Conservation (phyloP, 495 filamentous ascomycete genomes). For the Xylaria acuta region DNA sequence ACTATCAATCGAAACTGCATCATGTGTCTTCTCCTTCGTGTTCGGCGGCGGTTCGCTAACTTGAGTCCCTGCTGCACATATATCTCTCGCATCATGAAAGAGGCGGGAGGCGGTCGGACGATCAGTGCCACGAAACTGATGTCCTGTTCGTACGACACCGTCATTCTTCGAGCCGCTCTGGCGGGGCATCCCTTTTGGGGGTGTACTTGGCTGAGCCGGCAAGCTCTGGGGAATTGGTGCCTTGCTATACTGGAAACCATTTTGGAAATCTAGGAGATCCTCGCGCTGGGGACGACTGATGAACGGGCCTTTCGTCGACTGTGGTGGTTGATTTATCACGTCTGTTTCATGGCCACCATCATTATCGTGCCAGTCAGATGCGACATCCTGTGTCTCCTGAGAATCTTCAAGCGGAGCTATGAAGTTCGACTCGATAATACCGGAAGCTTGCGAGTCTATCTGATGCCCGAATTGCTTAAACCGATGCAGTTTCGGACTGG, state of each 20-base stretch:
- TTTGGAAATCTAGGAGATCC: constrained; percentile 10
- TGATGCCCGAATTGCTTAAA: neutral
- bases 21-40: neutral
- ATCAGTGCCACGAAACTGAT: neutral
- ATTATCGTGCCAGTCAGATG: neutral
- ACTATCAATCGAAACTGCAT: neutral
- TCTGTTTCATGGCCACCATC: neutral
- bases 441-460: neutral
- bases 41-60: neutral
- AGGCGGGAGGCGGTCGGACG: neutral
- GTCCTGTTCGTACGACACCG: neutral
- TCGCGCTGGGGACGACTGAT: constrained; percentile 16
- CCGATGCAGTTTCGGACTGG: neutral
- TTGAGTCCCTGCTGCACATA: neutral
- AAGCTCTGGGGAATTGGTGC: constrained; percentile 4
- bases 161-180: neutral
- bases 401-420: neutral
- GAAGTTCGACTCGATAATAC: neutral
- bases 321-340: neutral
- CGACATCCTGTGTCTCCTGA: neutral
- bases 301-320: neutral
- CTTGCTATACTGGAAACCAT: constrained; percentile 22
- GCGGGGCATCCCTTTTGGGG: neutral
- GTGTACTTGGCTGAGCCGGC: neutral
- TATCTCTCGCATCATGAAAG: neutral